Evolutionary conservation across 2,329 filamentous ascomycete genomes (phyloP), one percentile per base, ranked within the genome.

Genomic region (Ophiognomonia clavigignenti-juglandacearum): DNA sequence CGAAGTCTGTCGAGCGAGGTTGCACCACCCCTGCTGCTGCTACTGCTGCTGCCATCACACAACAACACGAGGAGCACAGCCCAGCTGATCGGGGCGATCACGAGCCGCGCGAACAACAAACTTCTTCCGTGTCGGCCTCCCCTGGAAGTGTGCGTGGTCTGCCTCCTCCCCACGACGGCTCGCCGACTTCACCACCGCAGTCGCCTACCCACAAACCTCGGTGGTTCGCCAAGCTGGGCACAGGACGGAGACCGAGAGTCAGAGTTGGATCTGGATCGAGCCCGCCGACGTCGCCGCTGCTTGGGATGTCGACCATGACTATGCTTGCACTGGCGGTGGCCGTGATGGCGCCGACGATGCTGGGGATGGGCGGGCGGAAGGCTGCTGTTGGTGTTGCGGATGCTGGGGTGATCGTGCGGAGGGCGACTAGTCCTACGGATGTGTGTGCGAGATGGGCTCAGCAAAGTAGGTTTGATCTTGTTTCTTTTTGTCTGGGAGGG

Each of bases 401-500:
- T 48, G 75, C 75, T 4, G 72, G 71, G n/a, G 61, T 72, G 14
- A 69, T 75, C 31, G 57, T 60, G 46, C 60, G 61, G 39, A 68
- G 74, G 43, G 64, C 65, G 22, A 59, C 72, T 50, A 79, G 70
- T 53, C 66, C 74, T 3, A 79, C 75, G 2, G 68, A 78, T 53
- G 71, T 82, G 13, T 87, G 84, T 58, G 74, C 75, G 45, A 68
- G 83, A 61, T 88, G 82, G 82, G 77, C 77, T 16, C 78, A 82
- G 43, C 83, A 86, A 64, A 76, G 79, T 72, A 55, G 59, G 67
- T 57, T 35, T 22, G 16, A 20, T 22, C 14, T 14, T 6, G 10
- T 23, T 18, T 14, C 16, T 20, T n/a, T 13, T n/a, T 5, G 6
- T 22, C 9, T 22, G n/a, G n/a, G n/a, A n/a, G n/a, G n/a, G n/a